Conservation (phyloP, 768 basidiomycete species). For the Tulasnella sp. region DNA sequence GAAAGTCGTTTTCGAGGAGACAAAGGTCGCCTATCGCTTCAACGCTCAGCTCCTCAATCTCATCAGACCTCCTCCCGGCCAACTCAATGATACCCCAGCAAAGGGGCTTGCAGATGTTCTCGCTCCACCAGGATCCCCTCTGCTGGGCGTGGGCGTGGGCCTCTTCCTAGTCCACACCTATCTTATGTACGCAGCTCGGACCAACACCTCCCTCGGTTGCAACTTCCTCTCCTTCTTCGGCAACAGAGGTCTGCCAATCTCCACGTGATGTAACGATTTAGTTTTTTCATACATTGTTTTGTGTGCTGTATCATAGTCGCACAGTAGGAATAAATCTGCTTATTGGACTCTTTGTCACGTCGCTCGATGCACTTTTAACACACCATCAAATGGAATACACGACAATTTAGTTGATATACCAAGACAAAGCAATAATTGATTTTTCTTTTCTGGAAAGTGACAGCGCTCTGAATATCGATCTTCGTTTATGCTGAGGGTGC, state of each 20-base stretch:
- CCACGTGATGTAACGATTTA: not conserved
- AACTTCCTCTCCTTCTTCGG: constrained; percentile 12
- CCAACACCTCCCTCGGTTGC: not conserved
- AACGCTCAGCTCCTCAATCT: constrained; percentile 15
- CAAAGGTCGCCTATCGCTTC: constrained; percentile 21
- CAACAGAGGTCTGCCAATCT: constrained; percentile 1
- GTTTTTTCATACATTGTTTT: not conserved
- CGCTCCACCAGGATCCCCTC: not conserved
- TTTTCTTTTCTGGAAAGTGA: not conserved
- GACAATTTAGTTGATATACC: not conserved
- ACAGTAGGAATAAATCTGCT: not conserved
- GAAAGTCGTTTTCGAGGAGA: not conserved
- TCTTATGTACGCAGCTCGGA: not conserved
- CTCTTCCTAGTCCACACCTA: constrained; percentile 3
- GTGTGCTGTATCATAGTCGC: not conserved
- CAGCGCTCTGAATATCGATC: not conserved
- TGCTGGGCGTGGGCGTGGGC: not conserved
- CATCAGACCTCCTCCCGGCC: not conserved
- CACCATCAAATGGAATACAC: not conserved
- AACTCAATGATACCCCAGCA: not conserved
- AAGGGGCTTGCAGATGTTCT: not conserved
- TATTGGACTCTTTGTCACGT: not conserved
- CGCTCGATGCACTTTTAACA: not conserved
- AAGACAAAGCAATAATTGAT: not conserved
- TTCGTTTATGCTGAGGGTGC: not conserved